Evolutionary conservation across 129 eudicot species (phyloP), one percentile per base, ranked within the genome.

Genomic region (Oenanthe sinensis): DNA sequence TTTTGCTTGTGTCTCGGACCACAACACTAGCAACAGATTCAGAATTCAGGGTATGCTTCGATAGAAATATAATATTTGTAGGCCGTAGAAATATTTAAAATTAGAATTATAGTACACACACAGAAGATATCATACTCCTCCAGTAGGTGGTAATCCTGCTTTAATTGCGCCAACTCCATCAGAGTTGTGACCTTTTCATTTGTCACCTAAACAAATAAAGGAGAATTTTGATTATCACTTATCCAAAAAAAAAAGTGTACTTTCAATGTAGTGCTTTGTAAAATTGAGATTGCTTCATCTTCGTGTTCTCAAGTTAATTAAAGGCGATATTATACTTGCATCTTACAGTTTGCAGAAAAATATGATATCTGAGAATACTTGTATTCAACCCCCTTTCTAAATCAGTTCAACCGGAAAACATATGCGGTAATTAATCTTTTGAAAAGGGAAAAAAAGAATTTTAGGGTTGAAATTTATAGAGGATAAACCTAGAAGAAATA

Each of bases 121-220:
- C 50, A 75, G 58, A 74, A 82, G 26, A 36, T 69, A 75, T 40
- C 89, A 20, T 89, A 94, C 98, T 90, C 93, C 80, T 91, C 89
- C 76, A 89, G 82, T 67, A 82, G 76, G 75, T 75, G 85, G 72
- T 84, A 71, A 65, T 90, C 91, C 86, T 86, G 92, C 89, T 91
- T 94, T 84, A 94, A 75, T 30, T 85, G 89, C 17, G 98, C 98
- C 81, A 94, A 84, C 85, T 94, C 97, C 97, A 94, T 82, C 48
- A 94, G 96, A 52, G 97, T 92, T 82, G 83, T 86, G 81, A 94
- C 98, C 85, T 94, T 94, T 78, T 94, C 97, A 83, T 90, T 89
- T 54, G 98, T 90, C 77, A 86, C 98, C 98, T 94, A 78, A 80
- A 78, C 76, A 79, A 80, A 75, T 14, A 43, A 80, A 71, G 62